phyloP scores from a whole-genome alignment of 352 stramenopile genomes.

The Phytopythium ostracodes region DNA sequence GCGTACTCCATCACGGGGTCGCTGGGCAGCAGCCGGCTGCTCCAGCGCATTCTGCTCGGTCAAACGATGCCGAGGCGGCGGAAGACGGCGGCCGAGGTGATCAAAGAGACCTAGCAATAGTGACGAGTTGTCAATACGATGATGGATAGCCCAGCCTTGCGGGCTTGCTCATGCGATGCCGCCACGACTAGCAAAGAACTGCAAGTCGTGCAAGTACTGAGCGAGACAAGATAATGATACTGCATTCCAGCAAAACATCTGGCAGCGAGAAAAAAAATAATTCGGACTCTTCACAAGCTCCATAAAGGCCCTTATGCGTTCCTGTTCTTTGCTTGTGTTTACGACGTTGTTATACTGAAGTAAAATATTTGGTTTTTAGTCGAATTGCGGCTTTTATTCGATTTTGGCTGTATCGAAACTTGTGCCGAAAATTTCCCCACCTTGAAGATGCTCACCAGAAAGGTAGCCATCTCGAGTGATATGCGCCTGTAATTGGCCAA shows the following conservation, averaged over 20 bases:
- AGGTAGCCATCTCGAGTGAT: not conserved
- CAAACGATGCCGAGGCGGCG: conserved; percentile 5
- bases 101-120: not conserved
- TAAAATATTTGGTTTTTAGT: no score
- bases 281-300: no score
- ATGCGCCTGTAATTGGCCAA: not conserved
- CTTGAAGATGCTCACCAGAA: not conserved
- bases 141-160: no score
- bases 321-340: no score
- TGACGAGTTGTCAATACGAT: not conserved
- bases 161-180: no score
- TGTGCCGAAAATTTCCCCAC: no score
- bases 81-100: not conserved
- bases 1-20: conserved; percentile 34
- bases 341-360: no score
- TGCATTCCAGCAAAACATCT: not conserved
- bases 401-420: not conserved
- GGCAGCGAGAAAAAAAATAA: not conserved
- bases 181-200: no score
- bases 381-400: not conserved
- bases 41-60: conserved; percentile 25
- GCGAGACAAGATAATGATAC: no score
- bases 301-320: no score
- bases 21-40: conserved; percentile 23
- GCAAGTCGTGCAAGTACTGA: no score